A percentile compares a stretch with the other conserved stretches of the same genome.
Conservation (phyloP, 495 filamentous ascomycete genomes). For the Penicillium antarcticum region DNA sequence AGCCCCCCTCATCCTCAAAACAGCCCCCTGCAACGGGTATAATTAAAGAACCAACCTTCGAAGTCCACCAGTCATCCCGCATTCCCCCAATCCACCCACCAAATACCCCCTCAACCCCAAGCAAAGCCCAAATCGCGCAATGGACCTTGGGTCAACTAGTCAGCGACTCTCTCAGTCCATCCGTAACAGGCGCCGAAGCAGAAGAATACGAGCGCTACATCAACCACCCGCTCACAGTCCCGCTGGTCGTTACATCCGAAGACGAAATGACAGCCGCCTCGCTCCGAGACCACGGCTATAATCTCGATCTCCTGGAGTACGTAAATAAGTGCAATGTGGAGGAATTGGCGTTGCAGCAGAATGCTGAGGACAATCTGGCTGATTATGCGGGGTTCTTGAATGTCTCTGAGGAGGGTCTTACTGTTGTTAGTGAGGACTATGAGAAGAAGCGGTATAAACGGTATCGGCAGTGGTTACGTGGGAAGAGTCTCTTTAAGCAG, state of each 20-base stretch:
- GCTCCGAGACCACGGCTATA: constrained; percentile 37
- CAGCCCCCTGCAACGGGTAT: constrained; percentile 32
- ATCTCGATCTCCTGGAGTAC: constrained; percentile 73
- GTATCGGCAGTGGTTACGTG: constrained; percentile 88
- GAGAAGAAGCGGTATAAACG: constrained; percentile 93
- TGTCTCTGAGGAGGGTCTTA: constrained; percentile 77
- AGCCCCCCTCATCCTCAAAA: constrained; percentile 32
- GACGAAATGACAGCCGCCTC: constrained; percentile 44
- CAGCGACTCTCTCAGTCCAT: constrained; percentile 72
- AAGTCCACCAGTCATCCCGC: constrained; percentile 13
- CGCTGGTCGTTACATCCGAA: constrained; percentile 79
- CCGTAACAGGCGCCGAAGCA: constrained; percentile 67
- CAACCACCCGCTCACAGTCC: constrained; percentile 82
- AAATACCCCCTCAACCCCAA: constrained; percentile 23
- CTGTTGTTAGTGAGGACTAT: constrained; percentile 80
- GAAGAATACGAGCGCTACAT: constrained; percentile 91
- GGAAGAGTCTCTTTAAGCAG: constrained; percentile 94
- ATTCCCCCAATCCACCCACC: constrained; percentile 25
- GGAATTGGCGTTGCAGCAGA: constrained; percentile 28
- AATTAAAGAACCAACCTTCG: constrained; percentile 41
- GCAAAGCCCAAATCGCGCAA: constrained; percentile 69
- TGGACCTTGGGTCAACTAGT: constrained; percentile 87
- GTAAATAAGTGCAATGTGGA: constrained; percentile 51
- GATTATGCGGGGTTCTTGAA: constrained; percentile 73
- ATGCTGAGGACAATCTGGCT: constrained; percentile 64